Evolutionary conservation across 2,329 filamentous ascomycete genomes (phyloP), one percentile per base, ranked within the genome.

Genomic region (Neopestalotiopsis rosae): DNA sequence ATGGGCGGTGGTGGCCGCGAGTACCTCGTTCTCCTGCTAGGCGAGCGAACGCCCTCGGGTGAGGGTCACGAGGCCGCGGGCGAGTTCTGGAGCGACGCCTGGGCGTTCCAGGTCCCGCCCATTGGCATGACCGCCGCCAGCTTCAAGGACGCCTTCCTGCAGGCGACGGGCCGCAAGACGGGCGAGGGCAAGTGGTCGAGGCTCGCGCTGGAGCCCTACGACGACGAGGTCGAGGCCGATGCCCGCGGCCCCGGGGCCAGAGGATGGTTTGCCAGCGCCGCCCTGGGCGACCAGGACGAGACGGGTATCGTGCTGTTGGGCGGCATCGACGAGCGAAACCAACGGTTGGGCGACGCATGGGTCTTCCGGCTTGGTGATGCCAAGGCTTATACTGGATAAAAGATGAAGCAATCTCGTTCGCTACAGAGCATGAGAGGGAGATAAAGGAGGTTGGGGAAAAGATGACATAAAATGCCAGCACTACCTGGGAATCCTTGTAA

Each of bases 51-150:
- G 57, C 83, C 88, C 2, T 86, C 84, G 71, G 74, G 78, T 13
- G 77, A 83, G 1, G 87, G 86, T 34, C 84, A 88, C 72, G 82
- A 81, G 20, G 85, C 79, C 17, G 84, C 86, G 1, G 88, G 86
- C 30, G 83, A 82, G 69, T 90, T 89, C 77, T 85, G 84, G 79
- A 79, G 83, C 71, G 89, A 92, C 75, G 85, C 90, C 20, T 92
- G 90, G 90, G 84, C 86, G 17, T 91, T 90, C 79, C 87, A 90
- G 78, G 83, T 90, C 20, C 88, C 87, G 10, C 84, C 87, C 10
- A 77, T 84, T 61, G 84, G 85, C 68, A 85, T 86, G 82, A 87
- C 86, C 14, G 80, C 84, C 0, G 88, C 88, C 1, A 87, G 86
- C 73, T 78, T 90, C 69, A 84, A 85, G 38, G 82, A 89, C 69